Base-by-base conservation (phyloP, 2,329 filamentous ascomycete species). In the Blumeria hordei region DNA sequence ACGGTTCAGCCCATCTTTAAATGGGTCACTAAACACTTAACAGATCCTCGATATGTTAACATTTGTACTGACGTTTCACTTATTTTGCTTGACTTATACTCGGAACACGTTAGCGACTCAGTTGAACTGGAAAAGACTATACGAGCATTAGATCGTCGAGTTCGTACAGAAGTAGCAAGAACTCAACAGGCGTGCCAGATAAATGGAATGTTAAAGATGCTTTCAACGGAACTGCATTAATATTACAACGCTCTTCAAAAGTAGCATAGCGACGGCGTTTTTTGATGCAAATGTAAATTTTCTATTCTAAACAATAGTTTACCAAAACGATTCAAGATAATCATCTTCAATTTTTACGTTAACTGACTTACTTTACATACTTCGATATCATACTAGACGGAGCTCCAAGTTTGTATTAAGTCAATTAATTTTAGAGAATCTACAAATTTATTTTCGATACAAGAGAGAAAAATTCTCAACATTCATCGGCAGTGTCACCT, bases 61-160 rank as follows among this genome's bases (percentile, higher is more conserved):
- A 71, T 94, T 36, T 88, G 85, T 63, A 83, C 88, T 28, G 90
- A 96, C 67, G 78, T 92, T 21, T 81, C 83, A 14, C 76, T 93
- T 63, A 74, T 88, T 57, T 72, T 96, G 37, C 71, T 96, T 18
- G 90, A 98, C 64, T 71, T 96, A 39, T 98, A 96, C 67, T 80
- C 83, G 34, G 81, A 85, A 65, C 83, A 87, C 61, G 74, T 88
- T 28, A 84, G 78, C 1, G 79, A 80, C 53, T 88, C 83, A 37
- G 73, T 77, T 6, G 80, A 85, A 65, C 75, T 96, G 55, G 80
- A 85, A 58, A 73, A 73, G 53, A 74, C 81, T 52, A 80, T 96
- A 63, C 74, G 77, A 61, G 73, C 72, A 52, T 71, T 95, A 59
- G 79, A 83, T 64, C 71, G 74, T 49, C 73, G 81, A 41, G 90